These are phyloP conservation scores for Euphorbia pulcherrima DNA, from an alignment of 345 rosid species.

Conservation along the genomic window DNA sequence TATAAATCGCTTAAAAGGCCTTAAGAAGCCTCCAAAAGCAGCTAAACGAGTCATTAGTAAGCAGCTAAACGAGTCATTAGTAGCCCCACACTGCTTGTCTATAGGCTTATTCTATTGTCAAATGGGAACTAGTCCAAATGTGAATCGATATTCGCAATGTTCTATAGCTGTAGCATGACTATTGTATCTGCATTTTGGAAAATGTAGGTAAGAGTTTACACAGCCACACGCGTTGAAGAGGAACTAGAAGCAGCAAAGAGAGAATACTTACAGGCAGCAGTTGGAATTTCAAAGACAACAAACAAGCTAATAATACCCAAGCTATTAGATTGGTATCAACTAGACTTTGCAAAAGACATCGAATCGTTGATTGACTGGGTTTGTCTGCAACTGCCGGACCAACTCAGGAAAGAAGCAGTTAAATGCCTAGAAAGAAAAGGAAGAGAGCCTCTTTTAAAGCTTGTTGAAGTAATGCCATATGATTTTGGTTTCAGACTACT, in stretches of 20 bases:
- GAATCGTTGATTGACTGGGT: slow-evolving; percentile 84
- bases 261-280: slow-evolving; percentile 78
- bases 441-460: slow-evolving; percentile 42
- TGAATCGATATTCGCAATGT: too few species aligned
- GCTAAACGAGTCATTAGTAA: too few species aligned
- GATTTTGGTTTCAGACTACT: slow-evolving; percentile 62
- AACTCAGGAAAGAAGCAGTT: slow-evolving; percentile 54
- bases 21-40: too few species aligned
- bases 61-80: too few species aligned
- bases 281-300: slow-evolving; percentile 61
- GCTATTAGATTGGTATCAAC: slow-evolving; percentile 80
- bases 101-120: too few species aligned
- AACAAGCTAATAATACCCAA: slow-evolving; percentile 71
- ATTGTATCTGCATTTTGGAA: background rate
- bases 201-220: slow-evolving; percentile 75
- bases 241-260: slow-evolving; percentile 74
- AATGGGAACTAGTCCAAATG: too few species aligned
- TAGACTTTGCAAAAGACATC: slow-evolving; percentile 83
- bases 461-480: slow-evolving; percentile 72
- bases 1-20: too few species aligned
- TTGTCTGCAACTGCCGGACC: slow-evolving; percentile 70
- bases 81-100: too few species aligned
- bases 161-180: too few species aligned
- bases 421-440: slow-evolving; percentile 50
- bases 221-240: slow-evolving; percentile 62